A percentile compares a stretch with the other conserved stretches of the same genome.
phyloP scores from a whole-genome alignment of 345 rosid species.

The Eucalyptus caleyi region DNA sequence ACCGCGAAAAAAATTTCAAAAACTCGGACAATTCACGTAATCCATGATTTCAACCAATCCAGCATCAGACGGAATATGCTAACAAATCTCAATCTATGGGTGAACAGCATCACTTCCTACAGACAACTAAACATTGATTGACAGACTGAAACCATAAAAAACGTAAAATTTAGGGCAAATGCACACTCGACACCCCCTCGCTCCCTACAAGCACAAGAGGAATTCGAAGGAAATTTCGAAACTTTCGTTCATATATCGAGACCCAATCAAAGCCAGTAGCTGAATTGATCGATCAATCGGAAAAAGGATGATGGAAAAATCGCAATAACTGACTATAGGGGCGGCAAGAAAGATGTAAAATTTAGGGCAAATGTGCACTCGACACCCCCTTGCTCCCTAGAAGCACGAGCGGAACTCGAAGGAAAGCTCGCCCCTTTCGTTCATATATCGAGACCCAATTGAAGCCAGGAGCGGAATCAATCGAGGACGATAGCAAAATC shows the following conservation, averaged over 20 bases:
- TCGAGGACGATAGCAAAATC: not conserved
- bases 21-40: not conserved
- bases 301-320: not conserved
- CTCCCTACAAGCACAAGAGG: not conserved
- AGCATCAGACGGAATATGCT: not conserved
- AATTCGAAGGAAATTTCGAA: not conserved
- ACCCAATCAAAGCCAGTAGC: not conserved
- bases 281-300: not conserved
- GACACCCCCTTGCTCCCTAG: not conserved
- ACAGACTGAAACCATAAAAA: constrained; percentile 1
- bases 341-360: not conserved
- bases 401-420: not conserved
- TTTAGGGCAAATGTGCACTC: not conserved
- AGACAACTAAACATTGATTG: not conserved
- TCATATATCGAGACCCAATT: not conserved
- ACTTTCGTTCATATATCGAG: not conserved
- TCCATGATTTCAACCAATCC: not conserved
- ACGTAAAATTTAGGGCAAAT: not conserved
- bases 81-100: not conserved
- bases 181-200: not conserved
- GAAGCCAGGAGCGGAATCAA: not conserved
- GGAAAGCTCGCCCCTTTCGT: not conserved
- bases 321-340: too few species aligned
- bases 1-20: not conserved
- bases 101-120: not conserved